Conservation (phyloP, 148 eudicot species). For the Tetragonia tetragonoides region DNA sequence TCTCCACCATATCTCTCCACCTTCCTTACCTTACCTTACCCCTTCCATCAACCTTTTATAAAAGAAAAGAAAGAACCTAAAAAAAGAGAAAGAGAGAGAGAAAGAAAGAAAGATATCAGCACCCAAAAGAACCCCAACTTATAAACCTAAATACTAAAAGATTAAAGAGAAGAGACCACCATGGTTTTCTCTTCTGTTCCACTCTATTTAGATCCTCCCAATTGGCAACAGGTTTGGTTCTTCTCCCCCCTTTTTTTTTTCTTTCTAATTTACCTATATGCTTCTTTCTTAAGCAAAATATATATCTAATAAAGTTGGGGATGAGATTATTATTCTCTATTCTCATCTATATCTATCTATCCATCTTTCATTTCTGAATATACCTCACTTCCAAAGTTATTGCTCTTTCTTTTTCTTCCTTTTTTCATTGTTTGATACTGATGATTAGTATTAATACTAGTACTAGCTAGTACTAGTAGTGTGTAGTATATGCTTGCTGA, state of each 20-base stretch:
- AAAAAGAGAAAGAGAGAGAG: constrained; percentile 7
- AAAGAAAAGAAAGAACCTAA: constrained; percentile 38
- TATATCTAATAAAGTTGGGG: neutral
- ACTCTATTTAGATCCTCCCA: constrained; percentile 66
- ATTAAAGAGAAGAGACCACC: constrained; percentile 11
- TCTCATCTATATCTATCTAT: constrained; percentile 6
- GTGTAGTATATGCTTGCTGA: neutral
- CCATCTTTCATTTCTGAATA: constrained; percentile 41
- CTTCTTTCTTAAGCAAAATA: constrained; percentile 30
- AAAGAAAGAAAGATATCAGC: constrained; percentile 10
- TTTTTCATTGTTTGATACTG: neutral
- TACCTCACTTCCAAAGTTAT: constrained; percentile 26
- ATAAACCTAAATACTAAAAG: constrained; percentile 7
- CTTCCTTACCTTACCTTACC: neutral
- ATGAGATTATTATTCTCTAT: constrained; percentile 32
- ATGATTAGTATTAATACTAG: too few species aligned
- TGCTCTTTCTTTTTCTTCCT: constrained; percentile 1
- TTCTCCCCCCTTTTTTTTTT: constrained; percentile 8
- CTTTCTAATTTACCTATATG: neutral
- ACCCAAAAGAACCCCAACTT: constrained; percentile 18
- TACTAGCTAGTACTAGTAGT: too few species aligned
- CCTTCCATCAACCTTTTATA: constrained; percentile 47
- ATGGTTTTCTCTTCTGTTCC: constrained; percentile 71
- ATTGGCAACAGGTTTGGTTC: constrained; percentile 62
- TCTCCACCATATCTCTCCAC: constrained; percentile 47